phyloP scores from a whole-genome alignment of 768 basidiomycete species.

The Phaeotremella fagi region DNA sequence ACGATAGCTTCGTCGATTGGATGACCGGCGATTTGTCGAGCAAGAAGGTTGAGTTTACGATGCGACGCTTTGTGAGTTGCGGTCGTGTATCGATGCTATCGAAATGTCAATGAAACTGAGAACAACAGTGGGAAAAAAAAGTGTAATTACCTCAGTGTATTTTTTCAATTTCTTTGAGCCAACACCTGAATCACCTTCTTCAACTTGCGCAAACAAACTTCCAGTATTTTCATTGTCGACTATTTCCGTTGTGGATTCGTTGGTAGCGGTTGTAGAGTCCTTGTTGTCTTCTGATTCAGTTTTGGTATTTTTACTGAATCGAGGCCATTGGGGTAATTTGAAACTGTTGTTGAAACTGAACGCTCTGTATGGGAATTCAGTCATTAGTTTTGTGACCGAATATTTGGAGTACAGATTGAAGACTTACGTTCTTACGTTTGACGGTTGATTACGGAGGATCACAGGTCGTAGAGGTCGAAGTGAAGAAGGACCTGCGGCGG shows the following conservation, averaged over 20 bases:
- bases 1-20: conserved; percentile 93
- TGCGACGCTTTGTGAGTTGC: conserved; percentile 83
- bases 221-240: neutral
- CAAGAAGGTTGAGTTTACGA: conserved; percentile 84
- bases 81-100: conserved; percentile 89
- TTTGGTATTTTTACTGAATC: neutral
- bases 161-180: neutral
- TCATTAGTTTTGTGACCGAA: neutral
- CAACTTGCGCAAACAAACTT: conserved; percentile 9
- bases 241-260: neutral
- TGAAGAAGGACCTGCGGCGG: conserved; percentile 15
- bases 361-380: neutral
- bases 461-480: conserved; percentile 6
- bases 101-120: no score
- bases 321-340: neutral
- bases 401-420: neutral
- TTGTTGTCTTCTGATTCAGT: neutral
- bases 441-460: neutral
- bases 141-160: conserved; percentile 4
- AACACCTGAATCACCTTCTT: neutral
- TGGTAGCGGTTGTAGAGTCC: neutral
- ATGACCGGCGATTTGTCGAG: conserved; percentile 75
- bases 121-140: neutral
- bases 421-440: conserved; percentile 19
- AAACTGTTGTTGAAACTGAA: neutral